phyloP scores from a whole-genome alignment of 192 early-diverging fungal species.

The Umbelopsis ramanniana region DNA sequence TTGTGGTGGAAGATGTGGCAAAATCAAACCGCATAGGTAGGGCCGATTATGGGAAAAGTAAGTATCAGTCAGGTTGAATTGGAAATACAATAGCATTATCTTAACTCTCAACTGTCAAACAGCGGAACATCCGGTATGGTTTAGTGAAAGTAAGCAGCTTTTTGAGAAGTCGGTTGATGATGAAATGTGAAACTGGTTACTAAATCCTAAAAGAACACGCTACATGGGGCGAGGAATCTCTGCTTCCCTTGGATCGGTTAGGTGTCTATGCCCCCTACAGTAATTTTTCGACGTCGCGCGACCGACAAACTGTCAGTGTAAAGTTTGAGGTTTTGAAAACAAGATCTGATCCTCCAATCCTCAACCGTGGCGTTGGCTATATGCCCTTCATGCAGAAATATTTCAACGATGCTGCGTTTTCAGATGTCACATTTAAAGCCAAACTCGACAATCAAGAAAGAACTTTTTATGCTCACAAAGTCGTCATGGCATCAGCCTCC shows the following conservation, averaged over 20 bases:
- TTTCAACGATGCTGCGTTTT: slow-evolving; percentile 35
- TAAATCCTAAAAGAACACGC: slow-evolving; percentile 9
- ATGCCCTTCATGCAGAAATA: slow-evolving; percentile 7
- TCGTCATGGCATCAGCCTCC: slow-evolving; percentile 52
- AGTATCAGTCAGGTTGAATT: neutral
- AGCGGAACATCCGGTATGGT: slow-evolving; percentile 27
- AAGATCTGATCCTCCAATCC: slow-evolving; percentile 28
- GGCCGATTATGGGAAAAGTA: slow-evolving; percentile 42
- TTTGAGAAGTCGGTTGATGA: neutral
- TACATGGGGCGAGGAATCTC: slow-evolving; percentile 26
- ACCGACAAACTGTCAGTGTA: slow-evolving; percentile 32
- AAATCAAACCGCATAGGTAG: too few relatives aligned
- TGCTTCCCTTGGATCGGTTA: too few relatives aligned
- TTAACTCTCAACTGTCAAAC: neutral
- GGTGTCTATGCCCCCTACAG: too few relatives aligned
- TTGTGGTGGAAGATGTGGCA: slow-evolving; percentile 36
- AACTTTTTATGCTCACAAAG: slow-evolving; percentile 50
- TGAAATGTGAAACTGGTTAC: neutral
- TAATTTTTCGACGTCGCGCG: too few relatives aligned
- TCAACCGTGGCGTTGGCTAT: neutral
- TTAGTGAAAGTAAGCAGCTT: slow-evolving; percentile 26
- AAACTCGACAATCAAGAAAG: slow-evolving; percentile 20
- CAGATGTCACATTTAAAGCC: slow-evolving; percentile 38
- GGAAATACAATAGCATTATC: neutral
- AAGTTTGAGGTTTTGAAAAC: slow-evolving; percentile 40